Conservation (phyloP, 805 yeast genomes). For the Isabelozyma rhagii region DNA sequence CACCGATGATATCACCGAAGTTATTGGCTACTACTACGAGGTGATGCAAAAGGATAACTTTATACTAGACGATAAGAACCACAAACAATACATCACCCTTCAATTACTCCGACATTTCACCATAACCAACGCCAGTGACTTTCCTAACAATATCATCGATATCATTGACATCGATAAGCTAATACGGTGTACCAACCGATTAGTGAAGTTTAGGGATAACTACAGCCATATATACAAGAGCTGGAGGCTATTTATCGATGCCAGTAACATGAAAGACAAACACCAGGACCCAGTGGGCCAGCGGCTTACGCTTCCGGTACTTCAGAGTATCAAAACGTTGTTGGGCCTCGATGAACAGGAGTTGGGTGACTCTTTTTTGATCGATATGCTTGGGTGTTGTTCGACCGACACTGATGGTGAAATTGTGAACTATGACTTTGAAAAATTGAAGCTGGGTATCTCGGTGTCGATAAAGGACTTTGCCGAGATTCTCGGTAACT, state of each 20-base stretch:
- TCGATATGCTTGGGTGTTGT: slow-evolving; percentile 41
- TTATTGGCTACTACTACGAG: slow-evolving; percentile 33
- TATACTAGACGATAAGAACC: slow-evolving; percentile 8
- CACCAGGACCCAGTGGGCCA: slow-evolving; percentile 2
- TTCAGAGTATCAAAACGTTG: slow-evolving; percentile 24
- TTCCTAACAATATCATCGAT: slow-evolving; percentile 26
- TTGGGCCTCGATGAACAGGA: slow-evolving; percentile 24
- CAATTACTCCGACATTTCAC: slow-evolving; percentile 28
- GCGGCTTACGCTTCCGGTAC: slow-evolving; percentile 24
- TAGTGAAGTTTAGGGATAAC: slow-evolving; percentile 32
- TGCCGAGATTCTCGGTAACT: slow-evolving; percentile 37
- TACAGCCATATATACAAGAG: slow-evolving; percentile 21
- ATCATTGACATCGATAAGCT: slow-evolving; percentile 41
- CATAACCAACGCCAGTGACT: slow-evolving; percentile 14
- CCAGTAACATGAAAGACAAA: slow-evolving; percentile 4
- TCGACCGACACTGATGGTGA: slow-evolving; percentile 24
- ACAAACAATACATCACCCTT: slow-evolving; percentile 21
- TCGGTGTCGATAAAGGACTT: slow-evolving; percentile 35
- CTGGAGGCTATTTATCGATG: slow-evolving; percentile 33
- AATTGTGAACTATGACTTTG: slow-evolving; percentile 25
- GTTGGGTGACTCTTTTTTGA: slow-evolving; percentile 30
- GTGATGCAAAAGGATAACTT: slow-evolving; percentile 7
- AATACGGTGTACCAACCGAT: slow-evolving; percentile 19
- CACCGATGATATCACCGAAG: slow-evolving; percentile 25
- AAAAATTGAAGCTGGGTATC: slow-evolving; percentile 20